A percentile compares a stretch with the other conserved stretches of the same genome.
These are phyloP conservation scores for Aureobasidium sp. DNA, from an alignment of 2,329 filamentous ascomycete genomes.

Conservation along the genomic window DNA sequence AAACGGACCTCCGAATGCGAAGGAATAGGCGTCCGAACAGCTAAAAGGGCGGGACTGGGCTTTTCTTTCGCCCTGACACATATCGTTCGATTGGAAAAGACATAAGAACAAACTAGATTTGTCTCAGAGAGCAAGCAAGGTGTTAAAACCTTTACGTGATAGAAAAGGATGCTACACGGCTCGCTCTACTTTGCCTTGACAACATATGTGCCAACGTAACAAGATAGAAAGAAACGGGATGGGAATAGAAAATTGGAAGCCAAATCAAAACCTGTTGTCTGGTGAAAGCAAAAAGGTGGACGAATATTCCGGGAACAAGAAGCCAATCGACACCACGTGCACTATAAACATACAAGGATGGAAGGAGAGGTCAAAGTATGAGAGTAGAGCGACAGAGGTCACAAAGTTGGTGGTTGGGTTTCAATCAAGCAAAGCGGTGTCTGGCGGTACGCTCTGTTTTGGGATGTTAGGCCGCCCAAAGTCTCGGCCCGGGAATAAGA, in stretches of 20 bases:
- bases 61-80: neutral
- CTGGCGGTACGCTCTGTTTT: neutral
- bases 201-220: neutral
- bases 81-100: neutral
- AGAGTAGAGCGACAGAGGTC: neutral
- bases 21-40: neutral
- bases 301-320: neutral
- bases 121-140: neutral
- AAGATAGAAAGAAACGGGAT: neutral
- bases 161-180: neutral
- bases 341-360: neutral
- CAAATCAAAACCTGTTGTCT: neutral
- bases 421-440: neutral
- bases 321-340: neutral
- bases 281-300: neutral
- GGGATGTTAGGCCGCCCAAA: neutral
- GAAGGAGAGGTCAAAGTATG: neutral
- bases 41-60: neutral
- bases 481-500: neutral
- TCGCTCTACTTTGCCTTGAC: neutral
- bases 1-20: neutral
- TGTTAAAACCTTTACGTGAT: neutral
- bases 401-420: neutral
- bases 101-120: neutral
- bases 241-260: neutral